phyloP scores from a whole-genome alignment of 768 basidiomycete genomes.

The Hysterangium stoloniferum region DNA sequence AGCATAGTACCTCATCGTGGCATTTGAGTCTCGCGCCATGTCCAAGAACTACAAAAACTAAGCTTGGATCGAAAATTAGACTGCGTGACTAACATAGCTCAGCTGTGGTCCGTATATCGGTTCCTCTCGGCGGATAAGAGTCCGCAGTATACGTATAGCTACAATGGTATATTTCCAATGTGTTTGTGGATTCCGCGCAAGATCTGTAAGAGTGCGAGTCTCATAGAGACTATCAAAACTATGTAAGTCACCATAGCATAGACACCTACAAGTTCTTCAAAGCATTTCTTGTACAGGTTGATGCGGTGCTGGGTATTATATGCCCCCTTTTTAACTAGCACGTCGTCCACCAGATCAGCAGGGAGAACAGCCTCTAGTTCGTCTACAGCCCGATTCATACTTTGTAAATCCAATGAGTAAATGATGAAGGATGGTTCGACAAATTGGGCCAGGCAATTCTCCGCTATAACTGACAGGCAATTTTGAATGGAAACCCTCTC shows the following conservation, averaged over 20 bases:
- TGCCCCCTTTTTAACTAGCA: slow-evolving; percentile 33
- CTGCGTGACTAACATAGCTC: slow-evolving; percentile 24
- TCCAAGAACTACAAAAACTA: slow-evolving; percentile 37
- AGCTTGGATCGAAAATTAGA: background rate
- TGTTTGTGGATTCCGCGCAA: slow-evolving; percentile 52
- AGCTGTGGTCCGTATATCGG: slow-evolving; percentile 43
- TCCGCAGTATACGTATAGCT: slow-evolving; percentile 58
- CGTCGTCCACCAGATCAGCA: slow-evolving; percentile 24
- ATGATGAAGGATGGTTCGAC: slow-evolving; percentile 52
- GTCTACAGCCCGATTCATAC: slow-evolving; percentile 30
- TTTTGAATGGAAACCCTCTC: slow-evolving; percentile 85
- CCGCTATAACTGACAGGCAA: slow-evolving; percentile 53
- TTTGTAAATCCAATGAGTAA: slow-evolving; percentile 42
- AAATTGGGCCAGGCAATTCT: slow-evolving; percentile 49
- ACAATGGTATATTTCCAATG: slow-evolving; percentile 79
- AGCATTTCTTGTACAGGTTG: slow-evolving; percentile 32
- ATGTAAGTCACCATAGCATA: background rate
- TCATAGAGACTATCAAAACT: slow-evolving; percentile 16
- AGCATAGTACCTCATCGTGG: slow-evolving; percentile 46
- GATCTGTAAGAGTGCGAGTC: slow-evolving; percentile 40
- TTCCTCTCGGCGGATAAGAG: slow-evolving; percentile 58
- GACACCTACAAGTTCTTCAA: slow-evolving; percentile 36
- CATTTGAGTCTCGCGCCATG: slow-evolving; percentile 55
- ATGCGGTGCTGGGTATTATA: slow-evolving; percentile 41
- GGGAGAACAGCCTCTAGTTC: slow-evolving; percentile 32